Conservation (phyloP, 345 rosid species). For the Gossypium stocksii region DNA sequence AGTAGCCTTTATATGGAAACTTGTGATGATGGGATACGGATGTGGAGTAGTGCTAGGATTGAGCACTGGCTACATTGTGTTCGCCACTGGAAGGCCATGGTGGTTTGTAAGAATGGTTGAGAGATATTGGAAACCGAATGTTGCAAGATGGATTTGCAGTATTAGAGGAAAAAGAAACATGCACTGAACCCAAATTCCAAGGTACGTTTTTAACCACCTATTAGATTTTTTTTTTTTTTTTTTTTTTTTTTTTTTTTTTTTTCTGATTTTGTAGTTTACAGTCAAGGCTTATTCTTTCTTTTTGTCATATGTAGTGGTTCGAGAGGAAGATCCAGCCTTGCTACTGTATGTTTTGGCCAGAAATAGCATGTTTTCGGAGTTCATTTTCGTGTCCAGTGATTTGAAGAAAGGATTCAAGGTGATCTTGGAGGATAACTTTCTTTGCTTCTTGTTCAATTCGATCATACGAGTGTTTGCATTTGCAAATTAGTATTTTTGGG, state of each 20-base stretch:
- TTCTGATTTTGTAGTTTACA: not conserved
- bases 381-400: not conserved
- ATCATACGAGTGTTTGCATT: not conserved
- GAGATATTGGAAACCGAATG: not conserved
- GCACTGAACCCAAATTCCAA: too few species aligned
- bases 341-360: not conserved
- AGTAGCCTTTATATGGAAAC: not conserved
- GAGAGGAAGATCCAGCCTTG: not conserved
- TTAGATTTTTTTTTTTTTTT: too few species aligned
- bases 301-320: not conserved
- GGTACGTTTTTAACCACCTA: not conserved
- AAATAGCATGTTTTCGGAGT: not conserved
- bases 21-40: not conserved
- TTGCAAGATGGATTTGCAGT: not conserved
- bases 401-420: not conserved
- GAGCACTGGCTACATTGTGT: not conserved
- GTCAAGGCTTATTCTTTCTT: not conserved
- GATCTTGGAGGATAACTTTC: not conserved
- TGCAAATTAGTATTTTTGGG: not conserved
- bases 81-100: constrained; percentile 10
- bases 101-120: not conserved
- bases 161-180: not conserved
- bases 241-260: too few species aligned
- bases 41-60: not conserved
- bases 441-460: not conserved